Conservation (phyloP, 169 alveolate genomes). For the Plasmodium reichenowi region DNA sequence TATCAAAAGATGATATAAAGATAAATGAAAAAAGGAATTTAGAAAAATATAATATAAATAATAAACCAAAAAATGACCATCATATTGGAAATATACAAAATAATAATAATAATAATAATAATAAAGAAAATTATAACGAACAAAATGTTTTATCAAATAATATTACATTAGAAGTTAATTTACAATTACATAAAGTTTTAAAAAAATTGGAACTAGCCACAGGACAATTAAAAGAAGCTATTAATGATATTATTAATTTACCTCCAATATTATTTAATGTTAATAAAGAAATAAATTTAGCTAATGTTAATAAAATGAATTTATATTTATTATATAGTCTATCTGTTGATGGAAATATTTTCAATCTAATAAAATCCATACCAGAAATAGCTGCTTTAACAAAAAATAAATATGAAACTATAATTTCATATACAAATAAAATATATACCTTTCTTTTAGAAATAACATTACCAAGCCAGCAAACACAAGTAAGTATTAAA, state of each 20-base stretch:
- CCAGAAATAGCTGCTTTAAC: constrained; percentile 72
- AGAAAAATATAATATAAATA: constrained; percentile 9
- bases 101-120: not conserved
- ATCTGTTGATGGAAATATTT: constrained; percentile 70
- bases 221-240: constrained; percentile 66
- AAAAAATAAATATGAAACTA: constrained; percentile 68
- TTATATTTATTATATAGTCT: constrained; percentile 70
- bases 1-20: constrained; percentile 7
- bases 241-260: constrained; percentile 57
- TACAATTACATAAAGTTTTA: constrained; percentile 40
- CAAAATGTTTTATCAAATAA: constrained; percentile 10
- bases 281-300: constrained; percentile 29
- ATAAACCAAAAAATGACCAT: constrained; percentile 9
- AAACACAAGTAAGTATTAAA: constrained; percentile 15
- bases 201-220: constrained; percentile 74
- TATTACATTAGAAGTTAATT: constrained; percentile 9
- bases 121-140: constrained; percentile 12
- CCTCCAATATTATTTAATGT: constrained; percentile 75
- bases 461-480: constrained; percentile 15
- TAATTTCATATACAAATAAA: constrained; percentile 51
- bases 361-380: constrained; percentile 66
- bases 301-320: constrained; percentile 51
- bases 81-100: not conserved
- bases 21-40: not conserved
- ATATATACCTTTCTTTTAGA: constrained; percentile 70